Base-by-base conservation (phyloP, 371 early-diverging fungal genomes). In the Rhizopus delemar region DNA sequence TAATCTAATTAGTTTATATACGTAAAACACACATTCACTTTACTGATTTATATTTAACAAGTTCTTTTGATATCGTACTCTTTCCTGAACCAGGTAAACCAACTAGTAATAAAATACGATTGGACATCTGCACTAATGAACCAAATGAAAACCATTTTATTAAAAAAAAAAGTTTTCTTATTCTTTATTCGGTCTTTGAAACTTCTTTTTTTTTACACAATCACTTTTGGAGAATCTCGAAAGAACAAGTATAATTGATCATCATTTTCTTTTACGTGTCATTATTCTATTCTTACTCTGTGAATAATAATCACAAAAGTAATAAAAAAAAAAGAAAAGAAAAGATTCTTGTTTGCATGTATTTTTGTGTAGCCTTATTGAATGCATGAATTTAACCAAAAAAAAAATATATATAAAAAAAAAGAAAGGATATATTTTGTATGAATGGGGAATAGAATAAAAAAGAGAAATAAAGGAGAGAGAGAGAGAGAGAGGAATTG, bases 71-170 rank as follows among this genome's bases (percentile, higher is more conserved):
- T 54, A 88, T 83, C n/a, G 84, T 83, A 13, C 81, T 74, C 66
- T 88, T 88, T 52, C 89, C 89, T 33, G 85, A 86, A 22, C 87
- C 87, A 38, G 89, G 89, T 39, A 87, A 73, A 11, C 89, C 87
- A 50, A 86, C 84, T 52, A 87, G 75, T 28, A 88, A 72, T 33
- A 68, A 50, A 48, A 68, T 63, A 32, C 68, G 63, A 52, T 67
- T 67, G 12, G 68, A 67, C 68, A 67, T 67, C 31, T 11, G 35
- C 34, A 22, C 5, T 5, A 43, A 48, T 48, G 4, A 28, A 28
- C 39, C 39, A 8, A 11, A 11, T 38, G 11, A 11, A 13, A 8
- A 13, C 11, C 39, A 11, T 38, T 13, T 11, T 4, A 4, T 38
- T 5, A 8, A 22, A 29, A 8, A 22, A 48, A 29, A 28, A n/a